Evolutionary conservation across 164 flowering plant genomes (phyloP), one percentile per base, ranked within the genome.

Genomic region (Stephania japonica): DNA sequence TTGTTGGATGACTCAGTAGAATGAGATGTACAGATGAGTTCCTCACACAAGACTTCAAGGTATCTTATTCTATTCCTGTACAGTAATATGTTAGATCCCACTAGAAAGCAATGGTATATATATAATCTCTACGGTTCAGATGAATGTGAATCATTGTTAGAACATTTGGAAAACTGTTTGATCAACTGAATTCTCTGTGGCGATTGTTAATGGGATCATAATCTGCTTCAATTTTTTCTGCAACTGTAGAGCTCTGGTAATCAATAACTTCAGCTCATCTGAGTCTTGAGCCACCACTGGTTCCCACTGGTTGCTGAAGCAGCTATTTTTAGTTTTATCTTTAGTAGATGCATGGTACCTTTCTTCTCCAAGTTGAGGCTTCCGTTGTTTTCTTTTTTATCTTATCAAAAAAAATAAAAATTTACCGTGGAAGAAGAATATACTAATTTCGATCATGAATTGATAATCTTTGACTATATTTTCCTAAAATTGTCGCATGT

Each of bases 1-100:
- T 32, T 4, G 53, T 26, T n/a, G 24, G 41, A 27, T 32, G 27
- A 72, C 59, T 61, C 25, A 3, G 72, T 38, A 21, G 25, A 49
- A 72, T 50, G 11, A 56, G 50, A 50, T 71, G 67, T 62, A 72
- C 70, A 72, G 50, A 61, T 24, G 67, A 76, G 73, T 67, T 25
- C 47, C 21, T 44, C 5, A 42, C 61, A 42, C 43, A 14, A 47
- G 12, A 3, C 13, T 42, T 67, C 13, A 14, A 56, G 44, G 3
- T 43, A 67, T 65, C 61, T 66, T 56, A 56, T 38, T 32, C 23
- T 59, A 18, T 59, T 19, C 64, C 70, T 73, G 76, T 42, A 64
- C 5, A 9, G n/a, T 69, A 50, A 18, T 38, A 4, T 50, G 3
- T 67, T 19, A 56, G 63, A 3, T 56, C 21, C 63, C 23, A n/a